Conservation (phyloP, 257 asterid species). For the Fraxinus cuspidata region DNA sequence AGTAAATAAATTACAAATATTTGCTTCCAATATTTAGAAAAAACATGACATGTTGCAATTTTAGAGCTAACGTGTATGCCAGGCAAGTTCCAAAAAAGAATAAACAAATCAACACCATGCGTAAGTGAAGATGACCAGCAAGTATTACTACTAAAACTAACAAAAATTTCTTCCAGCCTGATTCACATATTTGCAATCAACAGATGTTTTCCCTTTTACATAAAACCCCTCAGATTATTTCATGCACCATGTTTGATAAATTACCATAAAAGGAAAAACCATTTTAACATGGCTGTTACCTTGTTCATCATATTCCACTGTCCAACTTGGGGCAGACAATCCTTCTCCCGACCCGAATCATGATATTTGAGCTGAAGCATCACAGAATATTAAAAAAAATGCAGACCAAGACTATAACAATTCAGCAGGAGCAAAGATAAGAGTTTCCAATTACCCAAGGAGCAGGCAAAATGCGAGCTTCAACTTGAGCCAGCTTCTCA, state of each 20-base stretch:
- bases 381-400: neutral
- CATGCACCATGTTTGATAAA: neutral
- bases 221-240: neutral
- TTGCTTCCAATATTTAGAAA: neutral
- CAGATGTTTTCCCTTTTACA: neutral
- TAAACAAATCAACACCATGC: neutral
- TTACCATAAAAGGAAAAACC: neutral
- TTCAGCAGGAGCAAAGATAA: neutral
- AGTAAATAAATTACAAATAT: neutral
- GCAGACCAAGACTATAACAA: neutral
- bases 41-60: neutral
- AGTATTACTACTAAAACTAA: neutral
- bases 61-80: neutral
- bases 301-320: conserved; percentile 18
- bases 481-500: conserved; percentile 13
- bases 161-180: neutral
- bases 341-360: conserved; percentile 92
- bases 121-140: neutral
- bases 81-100: neutral
- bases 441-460: conserved; percentile 67
- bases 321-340: conserved; percentile 92
- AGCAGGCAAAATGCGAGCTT: conserved; percentile 45
- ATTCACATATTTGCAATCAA: neutral
- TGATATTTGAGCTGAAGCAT: conserved; percentile 75
- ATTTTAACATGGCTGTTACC: neutral